Evolutionary conservation across 2,329 filamentous ascomycete genomes (phyloP).

Genomic region (Stagonosporopsis rhizophila): DNA sequence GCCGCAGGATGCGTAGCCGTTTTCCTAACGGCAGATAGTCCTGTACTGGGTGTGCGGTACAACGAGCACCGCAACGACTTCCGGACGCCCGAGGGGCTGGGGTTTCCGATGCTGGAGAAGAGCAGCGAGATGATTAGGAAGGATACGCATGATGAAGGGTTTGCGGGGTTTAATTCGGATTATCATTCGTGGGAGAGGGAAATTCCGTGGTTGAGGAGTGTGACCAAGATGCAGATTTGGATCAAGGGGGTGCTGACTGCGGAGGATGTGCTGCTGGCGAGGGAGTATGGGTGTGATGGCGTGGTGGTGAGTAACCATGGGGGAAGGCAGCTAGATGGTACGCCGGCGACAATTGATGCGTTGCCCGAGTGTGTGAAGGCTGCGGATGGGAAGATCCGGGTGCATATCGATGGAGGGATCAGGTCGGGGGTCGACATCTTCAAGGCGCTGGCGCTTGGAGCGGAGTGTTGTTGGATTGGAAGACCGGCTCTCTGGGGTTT

Average conservation of each 20-base stretch:
- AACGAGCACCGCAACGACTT: slow-evolving; percentile 8
- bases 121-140: neutral
- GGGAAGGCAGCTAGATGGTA: slow-evolving; percentile 7
- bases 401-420: slow-evolving; percentile 6
- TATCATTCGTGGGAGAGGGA: slow-evolving; percentile 2
- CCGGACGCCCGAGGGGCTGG: neutral
- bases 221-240: slow-evolving; percentile 10
- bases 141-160: slow-evolving; percentile 1
- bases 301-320: slow-evolving; percentile 6
- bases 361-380: slow-evolving; percentile 4
- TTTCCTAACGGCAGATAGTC: slow-evolving; percentile 1
- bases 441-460: slow-evolving; percentile 7
- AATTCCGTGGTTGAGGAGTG: slow-evolving; percentile 3
- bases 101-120: slow-evolving; percentile 4
- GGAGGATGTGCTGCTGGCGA: slow-evolving; percentile 5
- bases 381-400: slow-evolving; percentile 1
- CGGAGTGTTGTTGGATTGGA: slow-evolving; percentile 5
- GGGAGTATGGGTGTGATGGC: slow-evolving; percentile 9
- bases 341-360: slow-evolving; percentile 7
- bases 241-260: slow-evolving; percentile 10
- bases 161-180: slow-evolving; percentile 3
- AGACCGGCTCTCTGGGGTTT: slow-evolving; percentile 4
- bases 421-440: slow-evolving; percentile 2
- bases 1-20: neutral
- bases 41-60: slow-evolving; percentile 2